phyloP scores from a whole-genome alignment of 805 yeast genomes.

The Monosporozyma aquatica region DNA sequence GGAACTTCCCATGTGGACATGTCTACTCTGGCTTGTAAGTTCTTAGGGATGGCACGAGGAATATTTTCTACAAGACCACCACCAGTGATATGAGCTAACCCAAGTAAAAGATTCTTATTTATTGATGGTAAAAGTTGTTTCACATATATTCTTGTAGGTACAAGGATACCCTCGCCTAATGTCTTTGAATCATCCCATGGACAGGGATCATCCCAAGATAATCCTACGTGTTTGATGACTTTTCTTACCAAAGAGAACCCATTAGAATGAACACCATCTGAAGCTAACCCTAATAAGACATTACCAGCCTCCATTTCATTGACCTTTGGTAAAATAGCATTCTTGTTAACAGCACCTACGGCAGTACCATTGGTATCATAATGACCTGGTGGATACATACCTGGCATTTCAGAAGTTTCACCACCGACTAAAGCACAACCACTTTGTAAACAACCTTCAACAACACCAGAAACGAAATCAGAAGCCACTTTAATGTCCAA shows the following conservation, averaged over 20 bases:
- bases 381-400: conserved; percentile 91
- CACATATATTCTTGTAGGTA: conserved; percentile 92
- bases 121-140: conserved; percentile 76
- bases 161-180: conserved; percentile 76
- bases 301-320: conserved; percentile 69
- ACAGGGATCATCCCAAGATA: conserved; percentile 61
- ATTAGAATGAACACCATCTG: conserved; percentile 93
- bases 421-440: conserved; percentile 99
- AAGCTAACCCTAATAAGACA: conserved; percentile 74
- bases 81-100: conserved; percentile 95
- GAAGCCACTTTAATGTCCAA: conserved; percentile 78
- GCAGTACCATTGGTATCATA: conserved; percentile 98
- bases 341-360: conserved; percentile 86
- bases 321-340: conserved; percentile 62
- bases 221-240: conserved; percentile 71
- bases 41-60: conserved; percentile 84
- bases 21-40: conserved; percentile 74
- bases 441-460: conserved; percentile 87
- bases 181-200: conserved; percentile 74
- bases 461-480: conserved; percentile 88
- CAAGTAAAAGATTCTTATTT: conserved; percentile 59
- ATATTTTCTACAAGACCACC: conserved; percentile 96
- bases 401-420: conserved; percentile 99
- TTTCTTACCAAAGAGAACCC: conserved; percentile 93
- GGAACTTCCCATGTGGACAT: conserved; percentile 77